Base-by-base conservation (phyloP, 2,329 filamentous ascomycete genomes). In the Elsinoe perseae region DNA sequence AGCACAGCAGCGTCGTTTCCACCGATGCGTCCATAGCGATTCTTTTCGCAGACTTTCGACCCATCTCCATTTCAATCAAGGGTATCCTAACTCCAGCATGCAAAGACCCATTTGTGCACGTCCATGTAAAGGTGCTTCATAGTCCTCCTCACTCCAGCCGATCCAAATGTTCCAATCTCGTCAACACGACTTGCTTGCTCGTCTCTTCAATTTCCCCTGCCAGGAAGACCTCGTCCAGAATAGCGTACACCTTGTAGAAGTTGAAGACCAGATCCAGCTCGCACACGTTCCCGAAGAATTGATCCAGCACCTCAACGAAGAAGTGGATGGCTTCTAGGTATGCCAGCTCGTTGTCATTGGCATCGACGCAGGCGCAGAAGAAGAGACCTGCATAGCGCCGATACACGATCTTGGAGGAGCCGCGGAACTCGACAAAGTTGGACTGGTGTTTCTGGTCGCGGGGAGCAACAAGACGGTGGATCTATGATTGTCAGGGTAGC, bases 371-470 rank as follows among this genome's bases (percentile, higher is more conserved):
- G 55, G 91, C 95, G 78, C 93, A 98, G 78, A 98, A 98, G 82
- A 98, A 98, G 58, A 98, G 83, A 0, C 93, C 93, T 0, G 93
- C 93, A 74, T 98, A 98, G 61, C 93, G 87, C 43, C 95, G 86
- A 77, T 98, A 98, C 55, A 98, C 89, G 65, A 98, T 87, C 77
- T 96, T 97, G 70, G 92, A 73, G 64, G 72, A 90, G 74, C 90
- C 88, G 63, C 89, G 87, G 76, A 85, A 85, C 65, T 98, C 93
- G 79, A 98, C 93, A 68, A 98, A 98, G 77, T 98, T 98, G 75
- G 90, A 95, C 72, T 98, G 93, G 78, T 98, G 95, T 71, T 98
- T 98, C 71, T 98, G 93, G 74, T 98, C 93, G 69, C 93, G 88
- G 5, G 93, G 93, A 0, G 93, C 93, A 60, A 98, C 92, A 64